phyloP scores from a whole-genome alignment of 805 yeast genomes.

The Helenozyma rhizophorensis region DNA sequence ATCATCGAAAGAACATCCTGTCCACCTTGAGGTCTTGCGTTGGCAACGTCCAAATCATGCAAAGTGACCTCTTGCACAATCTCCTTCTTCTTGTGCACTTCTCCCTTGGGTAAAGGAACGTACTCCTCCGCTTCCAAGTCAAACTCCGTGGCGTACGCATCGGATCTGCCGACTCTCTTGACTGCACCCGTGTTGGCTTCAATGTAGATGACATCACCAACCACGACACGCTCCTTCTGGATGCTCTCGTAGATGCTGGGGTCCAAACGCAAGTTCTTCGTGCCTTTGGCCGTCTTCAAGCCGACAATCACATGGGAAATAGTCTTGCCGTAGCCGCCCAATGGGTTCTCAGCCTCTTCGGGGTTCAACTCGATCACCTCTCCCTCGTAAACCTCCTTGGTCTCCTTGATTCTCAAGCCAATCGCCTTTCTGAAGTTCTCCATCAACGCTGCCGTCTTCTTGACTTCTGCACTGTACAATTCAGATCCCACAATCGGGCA shows the following conservation, averaged over 20 bases:
- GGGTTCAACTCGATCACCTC: conserved; percentile 95
- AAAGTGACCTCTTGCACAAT: conserved; percentile 95
- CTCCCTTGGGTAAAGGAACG: conserved; percentile 98
- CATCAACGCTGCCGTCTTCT: conserved; percentile 94
- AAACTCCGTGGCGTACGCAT: conserved; percentile 96
- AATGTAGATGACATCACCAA: conserved; percentile 95
- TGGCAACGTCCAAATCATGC: conserved; percentile 94
- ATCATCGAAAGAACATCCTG: conserved; percentile 93
- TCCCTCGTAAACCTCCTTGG: conserved; percentile 97
- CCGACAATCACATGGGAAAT: conserved; percentile 93
- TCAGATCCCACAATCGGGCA: conserved; percentile 97
- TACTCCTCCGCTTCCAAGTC: conserved; percentile 98
- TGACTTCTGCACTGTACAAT: conserved; percentile 91
- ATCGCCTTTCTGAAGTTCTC: conserved; percentile 96
- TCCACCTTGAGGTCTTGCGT: conserved; percentile 95
- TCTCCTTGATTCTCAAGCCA: conserved; percentile 92
- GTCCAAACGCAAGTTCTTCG: conserved; percentile 83
- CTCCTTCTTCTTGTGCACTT: conserved; percentile 96
- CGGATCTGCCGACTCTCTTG: conserved; percentile 96
- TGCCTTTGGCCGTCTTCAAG: conserved; percentile 86
- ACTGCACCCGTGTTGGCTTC: conserved; percentile 98
- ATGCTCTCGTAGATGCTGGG: conserved; percentile 91
- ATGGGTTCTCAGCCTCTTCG: conserved; percentile 93
- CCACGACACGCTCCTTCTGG: conserved; percentile 88
- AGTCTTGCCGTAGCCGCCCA: conserved; percentile 97